Evolutionary conservation across 2,329 filamentous ascomycete species (phyloP).

Genomic region (Fusarium torulosum): DNA sequence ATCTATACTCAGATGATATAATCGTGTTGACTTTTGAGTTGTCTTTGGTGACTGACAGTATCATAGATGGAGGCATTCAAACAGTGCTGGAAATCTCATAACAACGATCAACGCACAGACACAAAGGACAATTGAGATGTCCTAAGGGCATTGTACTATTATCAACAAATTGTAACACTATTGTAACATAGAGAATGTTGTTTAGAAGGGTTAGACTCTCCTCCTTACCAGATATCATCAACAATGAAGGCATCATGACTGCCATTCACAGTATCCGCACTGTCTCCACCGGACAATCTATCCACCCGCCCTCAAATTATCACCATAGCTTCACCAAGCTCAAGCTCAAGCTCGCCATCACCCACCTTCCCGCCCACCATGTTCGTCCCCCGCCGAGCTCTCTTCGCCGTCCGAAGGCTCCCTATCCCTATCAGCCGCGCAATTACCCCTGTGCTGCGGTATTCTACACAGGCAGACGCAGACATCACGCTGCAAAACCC

Average conservation of each 20-base stretch:
- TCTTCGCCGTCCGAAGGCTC: conserved; percentile 40
- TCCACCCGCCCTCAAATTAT: conserved; percentile 35
- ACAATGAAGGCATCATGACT: conserved; percentile 33
- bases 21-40: not conserved
- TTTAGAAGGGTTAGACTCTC: not conserved
- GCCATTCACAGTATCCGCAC: conserved; percentile 6
- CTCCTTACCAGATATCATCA: not conserved
- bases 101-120: conserved; percentile 85
- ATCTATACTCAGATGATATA: not conserved
- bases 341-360: not conserved
- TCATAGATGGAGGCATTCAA: conserved; percentile 88
- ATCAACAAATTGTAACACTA: not conserved
- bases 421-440: conserved; percentile 29
- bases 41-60: conserved; percentile 27
- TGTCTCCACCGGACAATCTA: conserved; percentile 36
- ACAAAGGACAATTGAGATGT: conserved; percentile 71
- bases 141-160: not conserved
- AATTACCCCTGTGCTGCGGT: conserved; percentile 40
- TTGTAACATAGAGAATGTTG: conserved; percentile 17
- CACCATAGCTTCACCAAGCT: conserved; percentile 12
- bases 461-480: conserved; percentile 42
- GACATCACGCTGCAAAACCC: conserved; percentile 32
- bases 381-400: conserved; percentile 46
- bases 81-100: conserved; percentile 90
- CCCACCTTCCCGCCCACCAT: conserved; percentile 37